phyloP scores from a whole-genome alignment of 2,329 filamentous ascomycete species.

The Pyrenophora graminea region DNA sequence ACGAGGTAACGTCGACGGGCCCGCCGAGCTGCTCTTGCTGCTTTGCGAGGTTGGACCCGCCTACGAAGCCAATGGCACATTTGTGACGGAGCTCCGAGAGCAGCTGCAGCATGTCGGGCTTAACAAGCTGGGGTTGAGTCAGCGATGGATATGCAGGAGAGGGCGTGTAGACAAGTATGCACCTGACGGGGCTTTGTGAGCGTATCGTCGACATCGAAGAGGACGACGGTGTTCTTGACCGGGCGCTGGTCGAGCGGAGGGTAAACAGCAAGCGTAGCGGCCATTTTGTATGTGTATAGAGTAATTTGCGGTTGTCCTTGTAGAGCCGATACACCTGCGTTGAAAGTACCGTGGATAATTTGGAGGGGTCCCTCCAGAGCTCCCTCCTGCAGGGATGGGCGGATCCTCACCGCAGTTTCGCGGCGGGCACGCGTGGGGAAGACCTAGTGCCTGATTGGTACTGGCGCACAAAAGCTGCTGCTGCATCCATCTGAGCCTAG shows the following conservation, averaged over 20 bases:
- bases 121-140: slow-evolving; percentile 59
- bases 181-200: slow-evolving; percentile 82
- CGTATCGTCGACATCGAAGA: slow-evolving; percentile 96
- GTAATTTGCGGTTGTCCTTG: not conserved
- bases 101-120: slow-evolving; percentile 80
- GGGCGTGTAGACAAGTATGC: slow-evolving; percentile 6
- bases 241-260: slow-evolving; percentile 81
- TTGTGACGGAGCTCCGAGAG: slow-evolving; percentile 82
- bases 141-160: slow-evolving; percentile 8
- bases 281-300: slow-evolving; percentile 33
- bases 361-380: slow-evolving; percentile 17
- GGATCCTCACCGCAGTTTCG: slow-evolving; percentile 28
- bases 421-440: slow-evolving; percentile 23
- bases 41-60: slow-evolving; percentile 88
- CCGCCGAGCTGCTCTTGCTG: slow-evolving; percentile 94
- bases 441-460: slow-evolving; percentile 16
- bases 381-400: slow-evolving; percentile 19
- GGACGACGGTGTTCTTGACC: slow-evolving; percentile 87
- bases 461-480: slow-evolving; percentile 2
- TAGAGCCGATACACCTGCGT: not conserved
- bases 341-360: slow-evolving; percentile 1
- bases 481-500: not conserved
- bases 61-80: slow-evolving; percentile 88
- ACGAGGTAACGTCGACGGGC: slow-evolving; percentile 68
- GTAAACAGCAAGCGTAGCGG: slow-evolving; percentile 55